Evolutionary conservation across 768 basidiomycete genomes (phyloP).

Genomic region (Termitomyces heimii): DNA sequence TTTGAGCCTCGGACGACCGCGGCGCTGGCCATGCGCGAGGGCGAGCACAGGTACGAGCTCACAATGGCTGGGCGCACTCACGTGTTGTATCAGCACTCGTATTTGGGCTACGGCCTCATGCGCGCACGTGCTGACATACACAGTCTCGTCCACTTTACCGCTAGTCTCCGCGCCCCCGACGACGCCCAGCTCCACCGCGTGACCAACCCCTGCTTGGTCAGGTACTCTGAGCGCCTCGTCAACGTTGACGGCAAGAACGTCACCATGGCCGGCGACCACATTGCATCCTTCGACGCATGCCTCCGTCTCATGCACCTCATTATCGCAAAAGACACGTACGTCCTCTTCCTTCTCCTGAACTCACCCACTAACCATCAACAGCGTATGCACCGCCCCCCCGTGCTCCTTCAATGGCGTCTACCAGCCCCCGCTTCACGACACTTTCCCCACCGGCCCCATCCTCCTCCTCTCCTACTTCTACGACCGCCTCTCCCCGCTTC

Average conservation of each 20-base stretch:
- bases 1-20: slow-evolving; percentile 70
- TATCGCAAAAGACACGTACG: slow-evolving; percentile 91
- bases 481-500: slow-evolving; percentile 83
- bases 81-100: slow-evolving; percentile 94
- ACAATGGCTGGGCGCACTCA: slow-evolving; percentile 64
- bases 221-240: slow-evolving; percentile 55
- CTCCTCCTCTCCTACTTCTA: slow-evolving; percentile 98
- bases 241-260: slow-evolving; percentile 62
- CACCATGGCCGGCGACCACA: slow-evolving; percentile 79
- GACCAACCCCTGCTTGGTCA: slow-evolving; percentile 80
- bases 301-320: slow-evolving; percentile 79
- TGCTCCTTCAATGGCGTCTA: slow-evolving; percentile 98
- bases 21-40: slow-evolving; percentile 47
- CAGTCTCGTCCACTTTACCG: slow-evolving; percentile 85
- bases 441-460: slow-evolving; percentile 81
- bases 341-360: slow-evolving; percentile 11
- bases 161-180: slow-evolving; percentile 29
- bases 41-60: slow-evolving; percentile 90
- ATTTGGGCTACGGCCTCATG: slow-evolving; percentile 96
- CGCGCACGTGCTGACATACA: slow-evolving; percentile 61
- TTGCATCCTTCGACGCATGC: slow-evolving; percentile 85
- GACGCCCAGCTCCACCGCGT: background rate
- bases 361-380: slow-evolving; percentile 16
- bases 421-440: slow-evolving; percentile 86
- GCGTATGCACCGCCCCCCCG: slow-evolving; percentile 85